Conservation (phyloP, 495 filamentous ascomycete genomes). For the Penicillium paxilli region DNA sequence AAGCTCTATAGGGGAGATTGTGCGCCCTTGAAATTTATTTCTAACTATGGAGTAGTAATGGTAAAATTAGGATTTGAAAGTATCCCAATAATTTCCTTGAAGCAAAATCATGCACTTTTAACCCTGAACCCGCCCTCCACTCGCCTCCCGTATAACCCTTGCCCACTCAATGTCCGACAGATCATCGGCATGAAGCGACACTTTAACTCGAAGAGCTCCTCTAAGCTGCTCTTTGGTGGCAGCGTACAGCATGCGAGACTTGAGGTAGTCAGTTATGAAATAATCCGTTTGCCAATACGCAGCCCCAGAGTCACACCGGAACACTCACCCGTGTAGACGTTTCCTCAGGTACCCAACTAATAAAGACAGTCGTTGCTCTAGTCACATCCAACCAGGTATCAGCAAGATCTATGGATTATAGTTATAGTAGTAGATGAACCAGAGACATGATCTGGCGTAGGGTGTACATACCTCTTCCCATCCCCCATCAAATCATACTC, state of each 20-base stretch:
- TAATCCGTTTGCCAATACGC: background rate
- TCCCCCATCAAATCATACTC: conserved; percentile 72
- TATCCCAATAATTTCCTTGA: no score
- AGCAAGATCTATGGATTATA: no score
- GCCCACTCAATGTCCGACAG: background rate
- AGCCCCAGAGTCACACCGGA: background rate
- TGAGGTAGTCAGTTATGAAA: background rate
- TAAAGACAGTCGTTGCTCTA: background rate
- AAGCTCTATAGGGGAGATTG: no score
- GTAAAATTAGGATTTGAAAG: no score
- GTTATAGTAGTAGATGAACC: no score
- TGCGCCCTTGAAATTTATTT: no score
- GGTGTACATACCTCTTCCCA: conserved; percentile 59
- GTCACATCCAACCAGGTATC: no score
- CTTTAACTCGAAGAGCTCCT: background rate
- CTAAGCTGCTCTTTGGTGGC: background rate
- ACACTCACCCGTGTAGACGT: background rate
- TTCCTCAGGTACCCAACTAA: background rate
- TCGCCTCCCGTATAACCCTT: no score
- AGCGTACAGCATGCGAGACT: background rate
- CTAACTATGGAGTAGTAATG: no score
- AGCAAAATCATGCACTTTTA: no score
- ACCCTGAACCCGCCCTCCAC: no score
- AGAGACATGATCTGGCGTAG: background rate
- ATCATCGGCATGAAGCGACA: background rate